Conservation (phyloP, 2,329 filamentous ascomycete species). For the Parascedosporium putredinis region DNA sequence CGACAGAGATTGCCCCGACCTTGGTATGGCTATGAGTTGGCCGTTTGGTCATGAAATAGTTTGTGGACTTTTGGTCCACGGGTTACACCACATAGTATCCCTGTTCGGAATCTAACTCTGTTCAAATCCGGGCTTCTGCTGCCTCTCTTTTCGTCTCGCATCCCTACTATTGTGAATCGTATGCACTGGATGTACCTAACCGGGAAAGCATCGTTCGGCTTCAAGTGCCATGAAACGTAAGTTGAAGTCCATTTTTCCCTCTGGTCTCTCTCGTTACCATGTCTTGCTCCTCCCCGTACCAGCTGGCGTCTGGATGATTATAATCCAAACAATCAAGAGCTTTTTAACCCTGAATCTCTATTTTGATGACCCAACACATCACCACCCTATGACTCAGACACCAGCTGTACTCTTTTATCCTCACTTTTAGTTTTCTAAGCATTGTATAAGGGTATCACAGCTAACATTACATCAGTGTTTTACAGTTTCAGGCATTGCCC, state of each 20-base stretch:
- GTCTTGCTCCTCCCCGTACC: slow-evolving; percentile 12
- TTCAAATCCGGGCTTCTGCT: background rate
- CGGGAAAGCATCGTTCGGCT: background rate
- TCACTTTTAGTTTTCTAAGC: slow-evolving; percentile 11
- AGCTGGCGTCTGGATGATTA: slow-evolving; percentile 42
- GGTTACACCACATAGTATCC: background rate
- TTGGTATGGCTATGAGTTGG: slow-evolving; percentile 22
- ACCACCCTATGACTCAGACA: slow-evolving; percentile 46
- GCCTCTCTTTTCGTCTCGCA: background rate
- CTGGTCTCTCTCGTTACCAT: slow-evolving; percentile 11
- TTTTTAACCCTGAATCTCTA: slow-evolving; percentile 57
- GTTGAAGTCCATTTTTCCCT: too few species aligned
- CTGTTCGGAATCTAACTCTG: slow-evolving; percentile 5
- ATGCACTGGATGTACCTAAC: too few species aligned
- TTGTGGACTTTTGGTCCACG: background rate
- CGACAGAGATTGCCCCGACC: slow-evolving; percentile 24
- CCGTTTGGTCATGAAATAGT: background rate
- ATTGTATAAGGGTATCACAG: slow-evolving; percentile 23
- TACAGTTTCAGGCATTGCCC: background rate
- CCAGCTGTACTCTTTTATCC: background rate
- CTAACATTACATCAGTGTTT: slow-evolving; percentile 22
- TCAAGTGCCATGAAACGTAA: slow-evolving; percentile 27
- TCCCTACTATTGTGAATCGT: background rate
- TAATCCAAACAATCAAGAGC: slow-evolving; percentile 45
- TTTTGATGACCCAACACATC: slow-evolving; percentile 45